Percentiles rank a stretch among this genome's conserved stretches.
Conservation (phyloP, 305 asterid species). For the Fraxinus sp. region DNA sequence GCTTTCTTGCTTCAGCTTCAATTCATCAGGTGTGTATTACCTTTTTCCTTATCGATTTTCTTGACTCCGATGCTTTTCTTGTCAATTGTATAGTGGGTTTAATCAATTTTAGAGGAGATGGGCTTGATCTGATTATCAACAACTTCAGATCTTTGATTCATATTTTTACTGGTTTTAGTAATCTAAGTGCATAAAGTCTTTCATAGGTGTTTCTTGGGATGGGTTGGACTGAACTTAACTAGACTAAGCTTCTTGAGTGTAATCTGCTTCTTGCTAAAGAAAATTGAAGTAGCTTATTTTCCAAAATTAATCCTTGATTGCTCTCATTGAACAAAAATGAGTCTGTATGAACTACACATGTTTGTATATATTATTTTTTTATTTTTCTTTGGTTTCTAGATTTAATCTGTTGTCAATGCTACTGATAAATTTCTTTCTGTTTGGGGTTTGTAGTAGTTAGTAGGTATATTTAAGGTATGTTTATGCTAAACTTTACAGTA, state of each 20-base stretch:
- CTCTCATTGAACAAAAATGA: neutral
- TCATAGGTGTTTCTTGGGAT: neutral
- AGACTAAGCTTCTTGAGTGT: neutral
- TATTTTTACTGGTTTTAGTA: neutral
- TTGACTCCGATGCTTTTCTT: neutral
- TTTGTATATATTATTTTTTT: too few relatives aligned
- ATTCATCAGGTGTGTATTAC: neutral
- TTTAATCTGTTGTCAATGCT: neutral
- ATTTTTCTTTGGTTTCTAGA: neutral
- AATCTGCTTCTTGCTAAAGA: conserved; percentile 2
- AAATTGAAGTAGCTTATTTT: neutral
- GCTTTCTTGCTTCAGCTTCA: neutral
- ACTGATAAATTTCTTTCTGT: neutral
- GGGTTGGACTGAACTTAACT: neutral
- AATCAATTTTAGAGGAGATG: conserved; percentile 1
- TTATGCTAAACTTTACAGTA: neutral
- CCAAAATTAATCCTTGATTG: neutral
- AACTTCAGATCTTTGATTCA: conserved; percentile 13
- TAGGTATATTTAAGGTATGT: neutral
- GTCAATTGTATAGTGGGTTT: neutral
- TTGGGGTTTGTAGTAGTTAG: neutral
- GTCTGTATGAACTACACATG: neutral
- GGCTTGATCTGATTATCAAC: neutral
- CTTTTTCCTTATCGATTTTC: neutral
- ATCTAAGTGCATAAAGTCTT: neutral